phyloP scores from a whole-genome alignment of 129 eudicot genomes.

The Tagetes patula region DNA sequence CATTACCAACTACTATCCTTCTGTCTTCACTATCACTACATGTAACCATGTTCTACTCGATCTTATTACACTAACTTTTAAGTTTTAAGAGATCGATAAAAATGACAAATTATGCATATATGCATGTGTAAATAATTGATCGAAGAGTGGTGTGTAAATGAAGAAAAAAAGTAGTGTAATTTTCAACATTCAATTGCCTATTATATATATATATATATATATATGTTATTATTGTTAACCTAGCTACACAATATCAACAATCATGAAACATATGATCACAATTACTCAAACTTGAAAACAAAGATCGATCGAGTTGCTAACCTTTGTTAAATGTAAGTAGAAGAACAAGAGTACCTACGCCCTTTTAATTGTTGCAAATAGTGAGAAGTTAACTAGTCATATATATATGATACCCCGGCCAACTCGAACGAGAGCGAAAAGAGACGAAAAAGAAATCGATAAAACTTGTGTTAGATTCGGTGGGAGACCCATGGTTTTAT shows the following conservation, averaged over 20 bases:
- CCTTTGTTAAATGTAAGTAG: too few species aligned
- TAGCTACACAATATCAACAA: constrained; percentile 22
- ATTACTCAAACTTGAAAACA: too few species aligned
- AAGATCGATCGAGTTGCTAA: too few species aligned
- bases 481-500: too few species aligned
- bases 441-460: too few species aligned
- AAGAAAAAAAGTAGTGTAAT: background rate
- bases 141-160: background rate
- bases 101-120: background rate
- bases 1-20: constrained; percentile 24
- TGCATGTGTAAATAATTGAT: too few species aligned
- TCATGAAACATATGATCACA: background rate
- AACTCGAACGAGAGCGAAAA: too few species aligned
- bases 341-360: too few species aligned
- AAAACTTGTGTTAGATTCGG: too few species aligned
- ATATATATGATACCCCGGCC: too few species aligned
- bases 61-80: constrained; percentile 20
- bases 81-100: background rate
- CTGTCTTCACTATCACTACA: constrained; percentile 24
- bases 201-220: constrained; percentile 2
- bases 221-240: constrained; percentile 22
- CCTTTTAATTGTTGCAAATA: too few species aligned
- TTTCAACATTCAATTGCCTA: constrained; percentile 14
- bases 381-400: too few species aligned
- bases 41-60: constrained; percentile 8